Percentiles rank a stretch among this genome's conserved stretches.
Conservation (phyloP, 495 filamentous ascomycete genomes). For the Cudoniella acicularis region DNA sequence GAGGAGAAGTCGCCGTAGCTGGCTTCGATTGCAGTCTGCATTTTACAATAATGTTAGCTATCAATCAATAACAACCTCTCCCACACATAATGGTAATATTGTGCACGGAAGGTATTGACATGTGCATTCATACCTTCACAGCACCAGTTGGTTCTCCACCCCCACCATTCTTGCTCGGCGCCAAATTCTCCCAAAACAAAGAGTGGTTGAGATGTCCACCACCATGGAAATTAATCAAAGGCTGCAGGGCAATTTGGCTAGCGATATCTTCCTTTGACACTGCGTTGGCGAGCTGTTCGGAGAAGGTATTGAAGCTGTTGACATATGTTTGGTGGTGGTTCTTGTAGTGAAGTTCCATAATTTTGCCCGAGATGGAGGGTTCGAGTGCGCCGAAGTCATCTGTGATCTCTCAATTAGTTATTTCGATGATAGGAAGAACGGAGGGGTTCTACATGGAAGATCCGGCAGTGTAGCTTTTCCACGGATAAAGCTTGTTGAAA, state of each 20-base stretch:
- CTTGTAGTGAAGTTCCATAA: slow-evolving; percentile 91
- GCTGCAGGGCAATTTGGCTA: slow-evolving; percentile 75
- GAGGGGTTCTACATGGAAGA: slow-evolving; percentile 68
- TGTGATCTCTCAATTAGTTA: slow-evolving; percentile 27
- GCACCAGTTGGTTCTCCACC: slow-evolving; percentile 69
- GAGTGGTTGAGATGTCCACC: slow-evolving; percentile 91
- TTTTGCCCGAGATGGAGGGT: slow-evolving; percentile 90
- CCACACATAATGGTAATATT: background rate
- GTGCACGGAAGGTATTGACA: too few species aligned
- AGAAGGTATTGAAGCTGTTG: slow-evolving; percentile 62
- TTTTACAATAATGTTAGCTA: background rate
- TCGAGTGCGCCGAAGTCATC: slow-evolving; percentile 92
- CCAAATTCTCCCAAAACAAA: slow-evolving; percentile 91
- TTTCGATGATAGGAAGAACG: background rate
- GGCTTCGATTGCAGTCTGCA: slow-evolving; percentile 63
- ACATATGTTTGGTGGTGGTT: slow-evolving; percentile 82
- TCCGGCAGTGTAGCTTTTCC: slow-evolving; percentile 93
- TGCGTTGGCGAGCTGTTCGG: slow-evolving; percentile 59
- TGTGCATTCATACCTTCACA: slow-evolving; percentile 44
- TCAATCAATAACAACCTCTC: too few species aligned
- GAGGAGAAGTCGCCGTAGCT: slow-evolving; percentile 70
- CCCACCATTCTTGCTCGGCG: slow-evolving; percentile 63
- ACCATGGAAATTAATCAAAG: slow-evolving; percentile 94
- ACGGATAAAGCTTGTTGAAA: slow-evolving; percentile 69
- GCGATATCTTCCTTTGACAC: slow-evolving; percentile 54